Evolutionary conservation across 805 yeast genomes (phyloP).

Genomic region (Komagataella mondaviorum): DNA sequence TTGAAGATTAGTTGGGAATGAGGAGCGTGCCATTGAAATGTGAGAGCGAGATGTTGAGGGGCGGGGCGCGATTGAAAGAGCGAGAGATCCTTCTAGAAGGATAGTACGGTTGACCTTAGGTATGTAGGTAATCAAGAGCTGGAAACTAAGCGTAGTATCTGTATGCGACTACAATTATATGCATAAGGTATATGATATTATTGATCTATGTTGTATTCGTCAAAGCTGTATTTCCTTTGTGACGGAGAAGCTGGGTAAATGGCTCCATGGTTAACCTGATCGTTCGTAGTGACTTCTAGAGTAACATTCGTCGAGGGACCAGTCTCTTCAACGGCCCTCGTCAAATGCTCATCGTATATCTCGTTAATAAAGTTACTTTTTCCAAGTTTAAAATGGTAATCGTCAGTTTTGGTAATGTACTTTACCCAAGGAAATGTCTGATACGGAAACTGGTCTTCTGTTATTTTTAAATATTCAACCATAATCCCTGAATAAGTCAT

Average conservation of each 20-base stretch:
- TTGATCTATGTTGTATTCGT: neutral
- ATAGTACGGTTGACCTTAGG: neutral
- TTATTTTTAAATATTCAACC: conserved; percentile 52
- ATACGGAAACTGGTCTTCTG: conserved; percentile 43
- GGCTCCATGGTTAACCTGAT: neutral
- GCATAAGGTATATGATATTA: neutral
- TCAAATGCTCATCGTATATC: conserved; percentile 2
- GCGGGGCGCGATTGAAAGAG: neutral
- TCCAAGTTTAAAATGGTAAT: conserved; percentile 3
- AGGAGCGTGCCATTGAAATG: neutral
- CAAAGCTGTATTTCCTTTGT: neutral
- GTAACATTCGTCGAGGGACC: neutral
- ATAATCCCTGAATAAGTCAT: conserved; percentile 53
- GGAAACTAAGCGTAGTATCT: neutral
- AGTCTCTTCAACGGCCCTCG: conserved; percentile 2
- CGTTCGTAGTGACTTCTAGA: neutral
- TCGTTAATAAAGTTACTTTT: conserved; percentile 4
- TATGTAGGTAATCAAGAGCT: neutral
- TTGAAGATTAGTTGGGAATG: neutral
- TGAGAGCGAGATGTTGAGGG: neutral
- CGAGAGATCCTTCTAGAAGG: neutral
- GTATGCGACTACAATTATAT: neutral
- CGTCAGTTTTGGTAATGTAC: conserved; percentile 32
- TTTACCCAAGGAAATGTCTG: conserved; percentile 70
- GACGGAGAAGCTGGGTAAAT: neutral